Evolutionary conservation across 2,329 filamentous ascomycete species (phyloP).

Genomic region (Nothopassalora personata): DNA sequence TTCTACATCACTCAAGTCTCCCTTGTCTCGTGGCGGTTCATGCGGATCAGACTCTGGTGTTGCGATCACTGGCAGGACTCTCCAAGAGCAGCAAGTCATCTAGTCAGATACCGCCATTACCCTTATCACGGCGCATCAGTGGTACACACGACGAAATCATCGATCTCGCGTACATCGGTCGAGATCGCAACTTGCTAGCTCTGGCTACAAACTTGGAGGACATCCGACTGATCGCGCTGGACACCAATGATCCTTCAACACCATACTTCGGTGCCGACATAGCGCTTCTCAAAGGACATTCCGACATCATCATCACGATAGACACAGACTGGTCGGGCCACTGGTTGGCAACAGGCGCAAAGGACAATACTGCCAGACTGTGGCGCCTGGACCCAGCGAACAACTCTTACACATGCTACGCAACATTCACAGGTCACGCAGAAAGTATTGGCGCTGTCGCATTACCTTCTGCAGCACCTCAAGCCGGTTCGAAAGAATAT

Average conservation of each 20-base stretch:
- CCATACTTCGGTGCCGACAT: slow-evolving; percentile 85
- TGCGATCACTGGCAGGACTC: slow-evolving; percentile 58
- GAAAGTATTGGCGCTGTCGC: slow-evolving; percentile 89
- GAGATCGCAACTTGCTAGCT: slow-evolving; percentile 74
- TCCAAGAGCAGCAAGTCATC: slow-evolving; percentile 13
- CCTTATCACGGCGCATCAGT: slow-evolving; percentile 71
- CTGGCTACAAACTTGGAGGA: slow-evolving; percentile 94
- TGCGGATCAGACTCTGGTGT: slow-evolving; percentile 77
- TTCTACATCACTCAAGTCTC: slow-evolving; percentile 60
- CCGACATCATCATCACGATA: slow-evolving; percentile 91
- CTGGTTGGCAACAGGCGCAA: slow-evolving; percentile 93
- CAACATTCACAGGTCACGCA: slow-evolving; percentile 82
- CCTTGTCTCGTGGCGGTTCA: slow-evolving; percentile 76
- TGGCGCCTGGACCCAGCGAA: slow-evolving; percentile 79
- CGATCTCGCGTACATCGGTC: slow-evolving; percentile 79
- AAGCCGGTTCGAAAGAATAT: slow-evolving; percentile 63
- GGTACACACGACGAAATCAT: slow-evolving; percentile 98
- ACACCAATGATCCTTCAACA: slow-evolving; percentile 16
- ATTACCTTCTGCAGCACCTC: slow-evolving; percentile 65
- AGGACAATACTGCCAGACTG: slow-evolving; percentile 88
- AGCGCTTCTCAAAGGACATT: slow-evolving; percentile 78
- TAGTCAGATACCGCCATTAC: slow-evolving; percentile 39
- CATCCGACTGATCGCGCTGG: slow-evolving; percentile 75
- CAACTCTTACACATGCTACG: slow-evolving; percentile 71
- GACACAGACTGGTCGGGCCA: slow-evolving; percentile 95